Conservation (phyloP, 805 yeast genomes). For the Blastobotrys muscicola region DNA sequence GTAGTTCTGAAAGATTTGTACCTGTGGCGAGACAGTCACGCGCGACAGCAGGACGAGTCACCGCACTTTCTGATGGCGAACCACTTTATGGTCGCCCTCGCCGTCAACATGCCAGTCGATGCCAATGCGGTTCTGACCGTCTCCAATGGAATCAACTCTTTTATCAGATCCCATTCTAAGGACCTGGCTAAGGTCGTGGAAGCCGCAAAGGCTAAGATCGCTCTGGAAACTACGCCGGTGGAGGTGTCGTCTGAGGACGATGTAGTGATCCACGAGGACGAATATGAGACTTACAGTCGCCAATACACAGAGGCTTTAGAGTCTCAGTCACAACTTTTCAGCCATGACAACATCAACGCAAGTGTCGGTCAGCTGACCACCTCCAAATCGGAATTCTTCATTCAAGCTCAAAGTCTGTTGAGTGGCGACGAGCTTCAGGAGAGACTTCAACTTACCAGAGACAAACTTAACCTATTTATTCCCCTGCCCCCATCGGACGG, state of each 20-base stretch:
- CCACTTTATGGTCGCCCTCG: slow-evolving; percentile 57
- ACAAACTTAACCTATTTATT: slow-evolving; percentile 2
- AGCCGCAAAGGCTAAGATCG: slow-evolving; percentile 3
- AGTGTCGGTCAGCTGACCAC: not conserved
- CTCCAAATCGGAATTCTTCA: not conserved
- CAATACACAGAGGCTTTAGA: slow-evolving; percentile 3
- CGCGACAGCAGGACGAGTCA: slow-evolving; percentile 75
- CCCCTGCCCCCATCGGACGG: slow-evolving; percentile 5
- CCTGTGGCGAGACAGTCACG: slow-evolving; percentile 75
- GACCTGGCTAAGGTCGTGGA: slow-evolving; percentile 51
- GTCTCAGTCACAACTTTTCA: slow-evolving; percentile 1
- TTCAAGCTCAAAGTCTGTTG: not conserved
- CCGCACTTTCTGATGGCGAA: slow-evolving; percentile 77
- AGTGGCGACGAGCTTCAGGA: not conserved
- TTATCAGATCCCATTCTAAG: slow-evolving; percentile 48
- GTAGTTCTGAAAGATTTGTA: slow-evolving; percentile 52
- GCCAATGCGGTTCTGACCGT: slow-evolving; percentile 27
- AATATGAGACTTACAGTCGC: slow-evolving; percentile 3
- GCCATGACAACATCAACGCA: not conserved
- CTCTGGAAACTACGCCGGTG: not conserved
- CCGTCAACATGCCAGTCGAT: slow-evolving; percentile 48
- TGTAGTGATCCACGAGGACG: slow-evolving; percentile 1
- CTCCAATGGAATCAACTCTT: slow-evolving; percentile 35
- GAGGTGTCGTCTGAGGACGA: slow-evolving; percentile 1
- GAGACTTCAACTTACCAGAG: not conserved